A percentile compares a stretch with the other conserved stretches of the same genome.
phyloP scores from a whole-genome alignment of 2,329 filamentous ascomycete species.

The Fonsecaea pugnacius region DNA sequence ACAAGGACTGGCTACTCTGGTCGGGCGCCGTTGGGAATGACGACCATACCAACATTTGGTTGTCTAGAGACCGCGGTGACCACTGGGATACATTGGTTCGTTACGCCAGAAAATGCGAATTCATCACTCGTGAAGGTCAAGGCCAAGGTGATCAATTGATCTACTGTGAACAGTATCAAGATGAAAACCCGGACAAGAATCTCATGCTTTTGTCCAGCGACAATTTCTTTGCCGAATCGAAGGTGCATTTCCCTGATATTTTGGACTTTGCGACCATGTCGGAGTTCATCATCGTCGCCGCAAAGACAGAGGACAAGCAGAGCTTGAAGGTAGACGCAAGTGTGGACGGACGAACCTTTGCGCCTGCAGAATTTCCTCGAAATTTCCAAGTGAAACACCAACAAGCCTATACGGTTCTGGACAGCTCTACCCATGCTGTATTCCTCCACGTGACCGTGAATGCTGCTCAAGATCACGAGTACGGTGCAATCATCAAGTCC shows the following conservation, averaged over 20 bases:
- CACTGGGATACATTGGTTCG: slow-evolving; percentile 77
- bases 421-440: slow-evolving; percentile 91
- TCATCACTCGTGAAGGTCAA: slow-evolving; percentile 70
- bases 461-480: slow-evolving; percentile 65
- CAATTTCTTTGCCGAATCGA: slow-evolving; percentile 72
- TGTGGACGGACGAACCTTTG: slow-evolving; percentile 81
- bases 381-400: slow-evolving; percentile 80
- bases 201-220: slow-evolving; percentile 75
- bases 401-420: slow-evolving; percentile 86
- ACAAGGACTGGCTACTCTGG: slow-evolving; percentile 92
- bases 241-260: slow-evolving; percentile 69
- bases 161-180: slow-evolving; percentile 66
- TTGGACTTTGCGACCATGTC: slow-evolving; percentile 91
- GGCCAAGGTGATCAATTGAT: slow-evolving; percentile 57
- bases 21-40: slow-evolving; percentile 66
- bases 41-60: slow-evolving; percentile 75
- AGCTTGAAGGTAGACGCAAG: slow-evolving; percentile 79
- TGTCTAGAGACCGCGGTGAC: slow-evolving; percentile 76
- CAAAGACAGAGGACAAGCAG: slow-evolving; percentile 63
- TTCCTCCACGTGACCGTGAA: slow-evolving; percentile 91
- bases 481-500: slow-evolving; percentile 91
- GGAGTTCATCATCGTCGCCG: slow-evolving; percentile 88
- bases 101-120: slow-evolving; percentile 81
- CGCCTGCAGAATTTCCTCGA: slow-evolving; percentile 80
- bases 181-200: slow-evolving; percentile 66